phyloP scores from a whole-genome alignment of 352 stramenopile genomes.

The Phytophthora podocarpi region DNA sequence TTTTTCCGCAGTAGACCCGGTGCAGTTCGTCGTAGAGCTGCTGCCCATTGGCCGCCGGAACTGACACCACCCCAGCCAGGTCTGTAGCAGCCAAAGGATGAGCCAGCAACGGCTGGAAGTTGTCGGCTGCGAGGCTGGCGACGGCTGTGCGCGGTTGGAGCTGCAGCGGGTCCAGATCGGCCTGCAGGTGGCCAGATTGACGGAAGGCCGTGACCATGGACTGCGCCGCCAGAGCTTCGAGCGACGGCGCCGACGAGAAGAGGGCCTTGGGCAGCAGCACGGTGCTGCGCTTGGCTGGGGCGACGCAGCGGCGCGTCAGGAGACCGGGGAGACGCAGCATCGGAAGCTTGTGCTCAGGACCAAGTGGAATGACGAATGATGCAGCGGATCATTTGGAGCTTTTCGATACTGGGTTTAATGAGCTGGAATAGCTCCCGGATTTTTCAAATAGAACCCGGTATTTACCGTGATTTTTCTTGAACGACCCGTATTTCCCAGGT shows the following conservation, averaged over 20 bases:
- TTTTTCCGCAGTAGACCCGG: slow-evolving; percentile 75
- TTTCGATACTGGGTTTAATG: not conserved
- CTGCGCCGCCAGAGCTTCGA: slow-evolving; percentile 66
- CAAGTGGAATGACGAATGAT: slow-evolving; percentile 25
- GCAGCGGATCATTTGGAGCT: slow-evolving; percentile 5
- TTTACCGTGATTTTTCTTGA: too few relatives aligned
- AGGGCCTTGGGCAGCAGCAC: slow-evolving; percentile 9
- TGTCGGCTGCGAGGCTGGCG: slow-evolving; percentile 37
- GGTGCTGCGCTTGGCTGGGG: slow-evolving; percentile 19
- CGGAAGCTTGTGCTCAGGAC: slow-evolving; percentile 1
- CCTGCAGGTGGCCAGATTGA: slow-evolving; percentile 77
- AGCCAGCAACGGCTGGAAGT: slow-evolving; percentile 64
- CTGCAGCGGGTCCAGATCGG: slow-evolving; percentile 72
- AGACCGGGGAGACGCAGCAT: slow-evolving; percentile 68
- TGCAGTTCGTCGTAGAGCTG: slow-evolving; percentile 67
- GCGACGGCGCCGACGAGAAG: slow-evolving; percentile 48
- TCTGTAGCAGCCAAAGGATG: slow-evolving; percentile 24
- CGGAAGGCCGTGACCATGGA: slow-evolving; percentile 78
- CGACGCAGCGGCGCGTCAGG: slow-evolving; percentile 29
- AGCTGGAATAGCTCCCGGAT: too few relatives aligned
- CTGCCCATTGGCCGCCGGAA: slow-evolving; percentile 39
- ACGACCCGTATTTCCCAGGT: too few relatives aligned
- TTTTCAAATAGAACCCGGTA: too few relatives aligned
- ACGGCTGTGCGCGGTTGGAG: slow-evolving; percentile 40
- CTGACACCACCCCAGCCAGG: slow-evolving; percentile 27